Evolutionary conservation across 2,329 filamentous ascomycete species (phyloP).

Genomic region (Diaporthe ilicicola): DNA sequence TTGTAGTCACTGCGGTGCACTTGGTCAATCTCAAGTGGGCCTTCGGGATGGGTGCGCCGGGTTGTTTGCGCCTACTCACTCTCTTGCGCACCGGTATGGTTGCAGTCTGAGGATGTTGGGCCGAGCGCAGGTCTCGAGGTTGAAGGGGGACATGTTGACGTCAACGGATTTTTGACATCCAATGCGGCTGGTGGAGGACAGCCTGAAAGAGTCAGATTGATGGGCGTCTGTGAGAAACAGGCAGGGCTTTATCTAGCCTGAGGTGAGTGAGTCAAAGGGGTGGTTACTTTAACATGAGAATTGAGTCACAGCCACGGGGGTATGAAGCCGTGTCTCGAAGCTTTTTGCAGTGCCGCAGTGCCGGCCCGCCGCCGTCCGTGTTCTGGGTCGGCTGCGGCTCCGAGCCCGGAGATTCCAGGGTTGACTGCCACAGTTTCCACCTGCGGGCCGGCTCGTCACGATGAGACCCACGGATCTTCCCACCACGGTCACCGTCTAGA

Average conservation of each 20-base stretch:
- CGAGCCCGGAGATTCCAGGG: conserved; percentile 33
- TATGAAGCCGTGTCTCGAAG: neutral
- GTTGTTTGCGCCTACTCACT: conserved; percentile 61
- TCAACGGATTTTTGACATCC: neutral
- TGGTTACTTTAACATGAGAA: neutral
- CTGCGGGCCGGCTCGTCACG: conserved; percentile 5
- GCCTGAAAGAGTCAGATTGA: neutral
- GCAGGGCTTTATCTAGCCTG: neutral
- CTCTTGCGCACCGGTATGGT: conserved; percentile 83
- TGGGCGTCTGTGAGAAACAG: neutral
- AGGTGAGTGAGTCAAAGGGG: neutral
- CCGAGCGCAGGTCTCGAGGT: conserved; percentile 77
- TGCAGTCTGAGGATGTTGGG: conserved; percentile 80
- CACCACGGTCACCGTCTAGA: neutral
- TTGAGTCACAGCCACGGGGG: conserved; percentile 25
- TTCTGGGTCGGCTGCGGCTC: conserved; percentile 20
- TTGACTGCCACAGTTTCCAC: conserved; percentile 9
- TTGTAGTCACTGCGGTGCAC: conserved; percentile 83
- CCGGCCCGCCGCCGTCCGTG: conserved; percentile 3
- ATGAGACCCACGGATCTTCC: neutral
- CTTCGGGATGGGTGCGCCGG: neutral
- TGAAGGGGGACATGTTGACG: conserved; percentile 68
- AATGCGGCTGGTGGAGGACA: neutral
- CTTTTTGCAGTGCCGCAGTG: conserved; percentile 12
- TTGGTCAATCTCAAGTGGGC: conserved; percentile 1